phyloP scores from a whole-genome alignment of 345 rosid species.

The Gossypium thurberi region DNA sequence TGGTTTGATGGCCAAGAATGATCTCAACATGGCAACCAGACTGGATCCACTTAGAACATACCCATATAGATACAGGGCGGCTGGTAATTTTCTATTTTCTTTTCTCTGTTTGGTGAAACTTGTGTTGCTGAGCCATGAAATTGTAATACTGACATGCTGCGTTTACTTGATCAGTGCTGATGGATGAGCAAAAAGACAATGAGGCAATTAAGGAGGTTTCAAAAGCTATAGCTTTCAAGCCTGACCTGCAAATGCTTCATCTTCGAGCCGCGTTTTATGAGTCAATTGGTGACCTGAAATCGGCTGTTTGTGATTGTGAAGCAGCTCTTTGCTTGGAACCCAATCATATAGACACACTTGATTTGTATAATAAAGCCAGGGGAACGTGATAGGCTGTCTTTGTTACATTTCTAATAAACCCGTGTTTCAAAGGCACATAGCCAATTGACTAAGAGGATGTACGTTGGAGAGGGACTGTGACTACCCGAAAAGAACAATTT shows the following conservation, averaged over 20 bases:
- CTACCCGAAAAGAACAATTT: too few species aligned
- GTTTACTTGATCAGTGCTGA: constrained; percentile 47
- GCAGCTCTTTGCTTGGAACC: constrained; percentile 94
- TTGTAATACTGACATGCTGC: background rate
- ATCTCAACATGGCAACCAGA: constrained; percentile 68
- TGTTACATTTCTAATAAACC: too few species aligned
- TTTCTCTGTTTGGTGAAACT: background rate
- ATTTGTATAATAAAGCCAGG: constrained; percentile 42
- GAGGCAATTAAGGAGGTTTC: constrained; percentile 87
- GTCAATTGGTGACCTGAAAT: constrained; percentile 51
- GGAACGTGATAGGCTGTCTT: too few species aligned
- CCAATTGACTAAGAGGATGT: too few species aligned
- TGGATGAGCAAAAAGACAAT: constrained; percentile 91
- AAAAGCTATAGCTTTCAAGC: constrained; percentile 78
- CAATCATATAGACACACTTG: constrained; percentile 46
- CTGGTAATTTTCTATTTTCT: constrained; percentile 36
- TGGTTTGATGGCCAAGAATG: constrained; percentile 83
- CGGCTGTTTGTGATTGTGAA: constrained; percentile 77
- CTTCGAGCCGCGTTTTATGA: constrained; percentile 89
- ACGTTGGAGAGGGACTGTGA: too few species aligned
- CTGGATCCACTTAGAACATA: constrained; percentile 94
- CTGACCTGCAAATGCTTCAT: constrained; percentile 87
- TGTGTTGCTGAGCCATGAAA: too few species aligned
- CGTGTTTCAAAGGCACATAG: too few species aligned
- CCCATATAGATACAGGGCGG: constrained; percentile 97